Evolutionary conservation across 805 yeast genomes (phyloP).

Genomic region (Blastobotrys attinorum): DNA sequence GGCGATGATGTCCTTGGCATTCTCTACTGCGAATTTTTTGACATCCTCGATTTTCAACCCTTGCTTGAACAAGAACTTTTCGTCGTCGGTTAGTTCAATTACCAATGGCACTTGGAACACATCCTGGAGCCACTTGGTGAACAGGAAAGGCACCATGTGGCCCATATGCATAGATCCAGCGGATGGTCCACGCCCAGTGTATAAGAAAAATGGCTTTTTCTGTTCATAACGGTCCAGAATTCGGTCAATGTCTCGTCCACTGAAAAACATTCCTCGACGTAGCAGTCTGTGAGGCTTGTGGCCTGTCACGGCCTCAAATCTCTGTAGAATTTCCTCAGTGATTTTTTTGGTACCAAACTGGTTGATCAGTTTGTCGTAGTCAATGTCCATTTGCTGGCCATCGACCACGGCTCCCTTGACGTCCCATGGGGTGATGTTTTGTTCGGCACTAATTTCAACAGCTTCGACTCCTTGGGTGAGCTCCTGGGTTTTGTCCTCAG

Average conservation of each 20-base stretch:
- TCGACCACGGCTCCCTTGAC: conserved; percentile 97
- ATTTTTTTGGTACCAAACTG: conserved; percentile 83
- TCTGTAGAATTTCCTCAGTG: conserved; percentile 56
- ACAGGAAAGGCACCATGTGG: conserved; percentile 89
- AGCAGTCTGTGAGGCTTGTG: conserved; percentile 84
- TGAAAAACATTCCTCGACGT: conserved; percentile 85
- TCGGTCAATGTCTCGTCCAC: conserved; percentile 58
- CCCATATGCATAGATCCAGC: conserved; percentile 94
- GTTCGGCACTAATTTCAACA: conserved; percentile 24
- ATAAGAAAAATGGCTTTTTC: conserved; percentile 90
- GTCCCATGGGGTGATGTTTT: conserved; percentile 92
- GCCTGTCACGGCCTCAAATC: conserved; percentile 82
- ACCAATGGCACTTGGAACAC: conserved; percentile 95
- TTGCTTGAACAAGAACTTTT: conserved; percentile 89
- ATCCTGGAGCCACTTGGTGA: conserved; percentile 97
- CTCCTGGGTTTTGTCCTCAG: too few species aligned
- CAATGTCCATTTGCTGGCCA: conserved; percentile 84
- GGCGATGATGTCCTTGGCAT: conserved; percentile 87
- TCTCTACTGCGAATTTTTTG: conserved; percentile 66
- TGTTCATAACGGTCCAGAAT: conserved; percentile 87
- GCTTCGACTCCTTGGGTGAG: conserved; percentile 1
- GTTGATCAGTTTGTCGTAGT: conserved; percentile 77
- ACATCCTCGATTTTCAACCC: conserved; percentile 85
- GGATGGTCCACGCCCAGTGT: conserved; percentile 97
- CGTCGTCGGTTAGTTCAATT: conserved; percentile 92